Percentiles rank a stretch among this genome's conserved stretches.
Evolutionary conservation across 192 early-diverging fungal species (phyloP).

Genomic region (Backusella westeae): DNA sequence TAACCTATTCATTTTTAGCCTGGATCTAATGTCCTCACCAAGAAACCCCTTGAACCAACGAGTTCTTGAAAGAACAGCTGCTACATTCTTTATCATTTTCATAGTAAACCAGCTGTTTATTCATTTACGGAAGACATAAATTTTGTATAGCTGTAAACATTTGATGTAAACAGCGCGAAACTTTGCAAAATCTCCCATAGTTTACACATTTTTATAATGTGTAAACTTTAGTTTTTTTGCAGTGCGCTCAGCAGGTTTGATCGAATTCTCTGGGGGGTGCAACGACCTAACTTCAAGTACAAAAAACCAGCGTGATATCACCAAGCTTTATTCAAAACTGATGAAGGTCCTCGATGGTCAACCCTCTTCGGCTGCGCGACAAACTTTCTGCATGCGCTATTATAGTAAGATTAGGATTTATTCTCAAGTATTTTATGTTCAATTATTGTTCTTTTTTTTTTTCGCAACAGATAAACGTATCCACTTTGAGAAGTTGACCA

Average conservation of each 20-base stretch:
- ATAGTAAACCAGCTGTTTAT: conserved; percentile 4
- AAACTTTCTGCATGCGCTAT: background rate
- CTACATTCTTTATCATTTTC: background rate
- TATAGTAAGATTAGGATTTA: background rate
- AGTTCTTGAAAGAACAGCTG: conserved; percentile 8
- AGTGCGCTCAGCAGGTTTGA: background rate
- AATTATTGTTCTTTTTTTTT: background rate
- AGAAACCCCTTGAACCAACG: background rate
- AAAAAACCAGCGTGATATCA: background rate
- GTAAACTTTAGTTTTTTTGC: too few species aligned
- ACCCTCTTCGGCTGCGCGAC: background rate
- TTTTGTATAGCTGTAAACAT: too few species aligned
- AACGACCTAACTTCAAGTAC: conserved; percentile 2
- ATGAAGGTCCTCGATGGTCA: background rate
- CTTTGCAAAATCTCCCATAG: too few species aligned
- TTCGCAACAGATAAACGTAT: background rate
- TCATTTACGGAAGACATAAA: too few species aligned
- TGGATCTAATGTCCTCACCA: conserved; percentile 8
- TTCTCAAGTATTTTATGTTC: background rate
- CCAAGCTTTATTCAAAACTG: conserved; percentile 5
- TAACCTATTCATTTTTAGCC: conserved; percentile 13
- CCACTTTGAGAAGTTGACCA: background rate
- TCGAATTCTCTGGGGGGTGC: background rate
- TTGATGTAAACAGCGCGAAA: too few species aligned
- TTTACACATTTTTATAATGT: too few species aligned